Base-by-base conservation (phyloP, 2,329 filamentous ascomycete genomes). In the Ophiostoma populinum region DNA sequence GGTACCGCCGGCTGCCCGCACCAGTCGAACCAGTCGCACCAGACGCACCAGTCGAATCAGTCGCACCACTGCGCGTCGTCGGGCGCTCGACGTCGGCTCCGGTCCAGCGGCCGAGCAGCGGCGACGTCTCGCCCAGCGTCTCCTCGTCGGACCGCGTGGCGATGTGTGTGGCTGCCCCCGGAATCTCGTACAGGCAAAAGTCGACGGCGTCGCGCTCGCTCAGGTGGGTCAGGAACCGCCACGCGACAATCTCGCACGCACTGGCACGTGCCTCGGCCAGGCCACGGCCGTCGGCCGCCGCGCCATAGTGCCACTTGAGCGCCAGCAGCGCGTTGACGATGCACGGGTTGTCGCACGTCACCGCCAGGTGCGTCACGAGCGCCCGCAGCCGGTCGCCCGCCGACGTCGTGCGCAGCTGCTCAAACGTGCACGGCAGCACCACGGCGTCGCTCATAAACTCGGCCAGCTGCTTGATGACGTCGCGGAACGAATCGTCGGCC, bases 221-320 rank as follows among this genome's bases (percentile, higher is more conserved):
- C 21, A 85, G 58, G 36, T 71, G 71, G 12, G 71, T 72, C 24
- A 86, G 59, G 45, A 83, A 82, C 25, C 80, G 69, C 76, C 79
- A 85, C 24, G 80, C 80, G 11, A 83, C 77, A 41, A 83, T 79
- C 56, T 87, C 80, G 49, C 80, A 86, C 19, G 77, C 79, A 48
- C 72, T 70, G 15, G 76, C 77, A 36, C 80, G 66, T 11, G 77
- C 69, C 38, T 78, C 68, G 38, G 73, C 70, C 21, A 86, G 56
- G 4, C 73, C 72, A 40, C 70, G 69, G 39, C 78, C 61, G 42
- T 79, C 75, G 22, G 64, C 58, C 10, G 69, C 64, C 17, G 67
- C 59, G 41, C 77, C 59, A 47, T 74, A 87, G 48, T 86, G 78
- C 62, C 76, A 81, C 49, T 78, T 80, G 20, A 85, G 59, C 2